A percentile compares a stretch with the other conserved stretches of the same genome.
Evolutionary conservation across 306 rosid genomes (phyloP).

Genomic region (Lablab purpureus): DNA sequence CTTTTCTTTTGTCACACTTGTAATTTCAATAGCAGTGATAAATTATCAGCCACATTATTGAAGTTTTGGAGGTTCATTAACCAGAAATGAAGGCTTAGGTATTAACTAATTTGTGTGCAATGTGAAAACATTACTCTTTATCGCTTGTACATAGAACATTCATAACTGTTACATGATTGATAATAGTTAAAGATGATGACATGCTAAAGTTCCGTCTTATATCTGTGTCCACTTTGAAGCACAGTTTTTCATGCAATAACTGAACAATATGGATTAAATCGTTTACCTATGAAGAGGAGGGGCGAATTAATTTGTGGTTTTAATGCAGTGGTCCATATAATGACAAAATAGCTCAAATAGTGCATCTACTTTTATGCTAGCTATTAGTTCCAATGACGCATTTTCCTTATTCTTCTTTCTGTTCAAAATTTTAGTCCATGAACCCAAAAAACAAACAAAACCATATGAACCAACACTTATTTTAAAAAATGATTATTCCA

Average conservation of each 20-base stretch:
- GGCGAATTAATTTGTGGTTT: constrained; percentile 35
- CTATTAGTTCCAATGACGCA: background rate
- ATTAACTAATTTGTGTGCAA: constrained; percentile 26
- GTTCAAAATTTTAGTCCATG: background rate
- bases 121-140: constrained; percentile 7
- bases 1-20: constrained; percentile 7
- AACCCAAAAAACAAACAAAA: background rate
- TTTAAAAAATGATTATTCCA: background rate
- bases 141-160: background rate
- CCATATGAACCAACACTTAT: background rate
- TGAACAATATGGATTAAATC: constrained; percentile 27
- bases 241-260: constrained; percentile 34
- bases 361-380: constrained; percentile 35
- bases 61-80: constrained; percentile 6
- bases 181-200: background rate
- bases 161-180: background rate
- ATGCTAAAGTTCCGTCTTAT: constrained; percentile 9
- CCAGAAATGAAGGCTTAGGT: constrained; percentile 27
- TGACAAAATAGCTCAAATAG: constrained; percentile 2
- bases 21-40: background rate
- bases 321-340: constrained; percentile 7
- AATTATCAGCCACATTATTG: constrained; percentile 31
- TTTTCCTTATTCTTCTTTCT: background rate
- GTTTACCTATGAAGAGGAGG: constrained; percentile 18
- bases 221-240: constrained; percentile 4